Conservation (phyloP, 768 basidiomycete species). For the Imleria badia region DNA sequence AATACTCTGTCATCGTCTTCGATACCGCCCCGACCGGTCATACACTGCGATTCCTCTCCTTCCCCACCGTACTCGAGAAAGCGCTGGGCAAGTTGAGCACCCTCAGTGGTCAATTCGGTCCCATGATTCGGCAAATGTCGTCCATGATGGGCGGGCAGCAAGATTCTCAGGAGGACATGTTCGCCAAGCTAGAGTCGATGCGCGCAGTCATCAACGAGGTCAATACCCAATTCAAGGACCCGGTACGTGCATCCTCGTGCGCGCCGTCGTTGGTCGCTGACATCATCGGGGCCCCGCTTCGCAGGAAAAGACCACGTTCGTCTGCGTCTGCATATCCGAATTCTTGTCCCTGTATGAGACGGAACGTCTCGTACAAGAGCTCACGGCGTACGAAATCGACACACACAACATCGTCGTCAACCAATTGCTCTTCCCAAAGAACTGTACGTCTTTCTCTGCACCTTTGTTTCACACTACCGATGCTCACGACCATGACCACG, state of each 20-base stretch:
- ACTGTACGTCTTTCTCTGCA: constrained; percentile 52
- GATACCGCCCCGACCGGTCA: constrained; percentile 99
- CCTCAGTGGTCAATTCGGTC: constrained; percentile 93
- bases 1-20: constrained; percentile 99
- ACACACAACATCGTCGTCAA: constrained; percentile 99
- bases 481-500: neutral
- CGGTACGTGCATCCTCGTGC: constrained; percentile 50
- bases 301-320: constrained; percentile 97
- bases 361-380: constrained; percentile 94
- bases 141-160: constrained; percentile 94
- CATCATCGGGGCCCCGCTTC: neutral
- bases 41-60: constrained; percentile 97
- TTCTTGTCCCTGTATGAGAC: constrained; percentile 99
- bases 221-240: constrained; percentile 99
- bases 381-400: constrained; percentile 93
- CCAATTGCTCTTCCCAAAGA: constrained; percentile 92
- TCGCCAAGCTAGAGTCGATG: constrained; percentile 97
- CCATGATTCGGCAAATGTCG: constrained; percentile 96
- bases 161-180: constrained; percentile 96
- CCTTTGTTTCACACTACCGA: neutral
- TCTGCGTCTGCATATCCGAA: constrained; percentile 98
- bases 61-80: constrained; percentile 97
- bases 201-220: constrained; percentile 96
- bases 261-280: neutral
- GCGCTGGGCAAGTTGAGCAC: constrained; percentile 92